Base-by-base conservation (phyloP, 192 early-diverging fungal species). In the Obelidium mucronatum region DNA sequence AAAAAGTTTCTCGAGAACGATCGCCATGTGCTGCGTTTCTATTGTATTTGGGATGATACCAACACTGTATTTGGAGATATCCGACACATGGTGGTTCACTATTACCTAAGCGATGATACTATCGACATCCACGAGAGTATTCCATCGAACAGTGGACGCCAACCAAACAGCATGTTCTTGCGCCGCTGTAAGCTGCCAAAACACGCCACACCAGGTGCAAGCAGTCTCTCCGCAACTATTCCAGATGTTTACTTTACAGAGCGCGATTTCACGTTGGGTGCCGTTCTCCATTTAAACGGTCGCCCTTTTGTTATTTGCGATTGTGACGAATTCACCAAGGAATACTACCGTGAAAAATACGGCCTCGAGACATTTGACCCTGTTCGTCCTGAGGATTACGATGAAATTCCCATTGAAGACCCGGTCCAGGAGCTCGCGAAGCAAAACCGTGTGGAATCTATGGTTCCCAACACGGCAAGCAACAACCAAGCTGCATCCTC, bases 11-110 rank as follows among this genome's bases (percentile, higher is more conserved):
- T 90, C 61, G 85, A 89, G 55, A 84, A 86, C 76, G 89, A 90
- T 74, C 81, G 89, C 24, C 80, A 77, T 44, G 89, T 90, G 15
- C 82, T 90, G 28, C 78, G 89, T 55, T 90, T 90, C 79, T 90
- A 88, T 72, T 87, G 86, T 72, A 78, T 88, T 56, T 90, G 89
- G 89, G 87, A 89, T 71, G 89, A 90, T 79, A 89, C 79, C 55
- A 84, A 80, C 54, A 77, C 74, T 24, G 79, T 86, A 39, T 88
- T 87, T 78, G 84, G 84, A 24, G 89, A 89, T 52, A 48, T 90
- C 3, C 77, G 87, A 28, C 86, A 90, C 62, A 85, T 90, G 84
- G 80, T 89, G 48, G 77, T 90, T 15, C 86, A 90, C 55, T 90
- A 89, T 78, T 90, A 87, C 73, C 81, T 90, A 22, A 80, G 76